Base-by-base conservation (phyloP, 2,329 filamentous ascomycete species). In the Pseudogymnoascus sp. region DNA sequence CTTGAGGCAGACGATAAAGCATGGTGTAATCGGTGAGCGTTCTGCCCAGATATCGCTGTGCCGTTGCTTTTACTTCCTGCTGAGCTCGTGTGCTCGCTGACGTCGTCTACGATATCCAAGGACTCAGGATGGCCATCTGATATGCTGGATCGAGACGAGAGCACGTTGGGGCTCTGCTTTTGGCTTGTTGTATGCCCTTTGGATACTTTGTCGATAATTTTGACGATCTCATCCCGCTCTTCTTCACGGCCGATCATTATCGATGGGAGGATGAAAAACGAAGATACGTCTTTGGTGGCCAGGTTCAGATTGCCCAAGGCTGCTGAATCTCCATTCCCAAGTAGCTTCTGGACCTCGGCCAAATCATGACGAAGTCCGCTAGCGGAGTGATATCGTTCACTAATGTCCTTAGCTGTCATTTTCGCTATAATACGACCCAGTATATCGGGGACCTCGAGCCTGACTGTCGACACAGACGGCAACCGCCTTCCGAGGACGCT, bases 361-460 rank as follows among this genome's bases (percentile, higher is more conserved):
- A 97, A 77, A 73, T 97, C 93, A 70, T 90, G 82, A 68, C 91
- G 91, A 64, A 97, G 82, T 1, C 93, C 93, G 64, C 90, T 92
- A 0, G 90, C 89, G 5, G 91, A 96, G 70, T 96, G 89, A 73
- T 97, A 97, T 12, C 93, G 86, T 64, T 97, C 93, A 63, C 86
- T 84, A 59, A 96, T 90, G 65, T 88, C 89, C 75, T 96, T 96
- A 65, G 91, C 87, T 0, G 92, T 96, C 83, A 96, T 96, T 73
- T 92, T 96, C 72, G 93, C 89, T 42, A 97, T 91, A 46, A 97
- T 89, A 34, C 84, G 83, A 1, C 89, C 89, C 44, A 97, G 79
- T 6, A 89, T 88, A 64, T 96, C 90, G 0, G 93, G 93, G 5
- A 96, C 81, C 71, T 97, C 93, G 65, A 91, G 82, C 60, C 93